Conservation (phyloP, 2,329 filamentous ascomycete genomes). For the Botrytis tulipae region DNA sequence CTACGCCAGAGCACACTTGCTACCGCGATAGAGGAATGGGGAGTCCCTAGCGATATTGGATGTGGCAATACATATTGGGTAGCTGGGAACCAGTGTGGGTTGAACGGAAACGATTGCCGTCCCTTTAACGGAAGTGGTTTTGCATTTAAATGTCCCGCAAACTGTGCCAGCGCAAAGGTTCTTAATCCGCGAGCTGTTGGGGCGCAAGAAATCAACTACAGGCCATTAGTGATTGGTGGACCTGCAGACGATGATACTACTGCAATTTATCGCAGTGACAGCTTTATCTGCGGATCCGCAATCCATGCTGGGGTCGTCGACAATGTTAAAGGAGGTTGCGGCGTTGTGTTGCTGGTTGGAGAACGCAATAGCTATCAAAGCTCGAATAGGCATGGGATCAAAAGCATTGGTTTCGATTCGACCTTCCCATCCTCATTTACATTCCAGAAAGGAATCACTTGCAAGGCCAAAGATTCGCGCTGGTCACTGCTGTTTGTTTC, state of each 20-base stretch:
- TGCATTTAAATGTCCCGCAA: constrained; percentile 72
- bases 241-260: constrained; percentile 45
- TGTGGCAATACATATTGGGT: constrained; percentile 72
- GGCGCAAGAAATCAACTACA: constrained; percentile 63
- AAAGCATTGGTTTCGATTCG: constrained; percentile 75
- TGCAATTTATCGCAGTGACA: constrained; percentile 81
- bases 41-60: constrained; percentile 60
- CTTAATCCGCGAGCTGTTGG: constrained; percentile 76
- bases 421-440: constrained; percentile 86
- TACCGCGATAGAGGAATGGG: constrained; percentile 65
- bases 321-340: constrained; percentile 73
- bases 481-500: constrained; percentile 85
- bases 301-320: constrained; percentile 80
- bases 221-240: constrained; percentile 66
- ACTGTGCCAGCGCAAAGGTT: constrained; percentile 63
- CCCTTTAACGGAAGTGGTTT: constrained; percentile 70
- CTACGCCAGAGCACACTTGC: constrained; percentile 60
- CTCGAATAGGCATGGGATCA: constrained; percentile 69
- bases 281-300: constrained; percentile 80
- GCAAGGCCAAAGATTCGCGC: constrained; percentile 71
- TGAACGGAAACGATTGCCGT: constrained; percentile 72
- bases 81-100: constrained; percentile 67
- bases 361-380: constrained; percentile 61
- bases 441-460: constrained; percentile 65
- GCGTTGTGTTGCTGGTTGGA: constrained; percentile 73